Evolutionary conservation across 1,284 basidiomycete genomes (phyloP).

Genomic region (Moesziomyces sp.): DNA sequence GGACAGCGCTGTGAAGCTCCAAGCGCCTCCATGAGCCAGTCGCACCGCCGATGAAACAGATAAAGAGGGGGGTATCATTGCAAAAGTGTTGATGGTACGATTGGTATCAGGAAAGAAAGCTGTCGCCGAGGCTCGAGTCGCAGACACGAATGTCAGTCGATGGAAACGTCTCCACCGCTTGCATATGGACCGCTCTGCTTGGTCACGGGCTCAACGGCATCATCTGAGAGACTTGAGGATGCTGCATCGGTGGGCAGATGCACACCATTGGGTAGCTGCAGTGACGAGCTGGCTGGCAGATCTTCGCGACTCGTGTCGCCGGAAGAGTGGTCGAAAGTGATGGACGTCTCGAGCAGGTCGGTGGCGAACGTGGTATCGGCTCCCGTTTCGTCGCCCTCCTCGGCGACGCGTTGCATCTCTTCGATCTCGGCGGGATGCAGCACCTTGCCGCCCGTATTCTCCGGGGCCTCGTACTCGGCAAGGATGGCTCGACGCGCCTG

Average conservation of each 20-base stretch:
- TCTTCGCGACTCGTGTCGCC: conserved; percentile 10
- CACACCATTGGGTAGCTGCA: conserved; percentile 2
- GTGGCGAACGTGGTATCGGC: conserved; percentile 17
- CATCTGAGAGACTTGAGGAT: not conserved
- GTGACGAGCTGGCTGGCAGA: conserved; percentile 7
- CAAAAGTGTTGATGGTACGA: not conserved
- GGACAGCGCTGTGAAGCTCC: too few species aligned
- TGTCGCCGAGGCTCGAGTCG: not conserved
- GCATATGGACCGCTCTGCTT: not conserved
- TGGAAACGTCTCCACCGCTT: conserved; percentile 25
- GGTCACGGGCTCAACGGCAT: not conserved
- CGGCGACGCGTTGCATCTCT: conserved; percentile 36
- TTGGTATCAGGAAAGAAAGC: not conserved
- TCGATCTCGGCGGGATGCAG: conserved; percentile 58
- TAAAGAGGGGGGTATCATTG: conserved; percentile 24
- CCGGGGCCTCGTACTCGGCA: conserved; percentile 22
- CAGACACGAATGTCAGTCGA: conserved; percentile 13
- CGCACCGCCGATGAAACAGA: not conserved
- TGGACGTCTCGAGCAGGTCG: conserved; percentile 10
- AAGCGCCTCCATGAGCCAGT: too few species aligned
- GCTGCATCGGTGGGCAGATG: not conserved
- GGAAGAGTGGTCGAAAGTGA: conserved; percentile 18
- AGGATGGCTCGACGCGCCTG: conserved; percentile 52
- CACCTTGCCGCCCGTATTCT: conserved; percentile 44
- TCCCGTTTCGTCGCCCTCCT: conserved; percentile 11